Base-by-base conservation (phyloP, 2,329 filamentous ascomycete species). In the Tolypocladium cylindrosporum region DNA sequence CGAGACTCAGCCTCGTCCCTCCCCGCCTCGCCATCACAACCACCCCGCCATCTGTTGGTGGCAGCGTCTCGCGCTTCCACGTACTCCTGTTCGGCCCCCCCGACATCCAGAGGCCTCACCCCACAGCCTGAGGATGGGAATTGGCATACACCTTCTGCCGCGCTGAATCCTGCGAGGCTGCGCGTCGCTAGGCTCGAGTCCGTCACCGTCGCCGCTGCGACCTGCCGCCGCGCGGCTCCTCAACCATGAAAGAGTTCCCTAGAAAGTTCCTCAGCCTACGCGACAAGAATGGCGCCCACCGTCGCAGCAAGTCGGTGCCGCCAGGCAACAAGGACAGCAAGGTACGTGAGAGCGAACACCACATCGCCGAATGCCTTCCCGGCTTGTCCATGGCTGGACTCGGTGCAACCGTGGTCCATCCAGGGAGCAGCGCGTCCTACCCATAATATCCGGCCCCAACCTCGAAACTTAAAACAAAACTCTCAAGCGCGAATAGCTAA, bases 181-280 rank as follows among this genome's bases (percentile, higher is more conserved):
- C 58, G 63, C 56, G 57, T 60, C 51, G 50, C 56, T 59, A 53
- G 57, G 54, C 56, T 56, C 54, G 50, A 54, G 14, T 41, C 54
- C 27, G 13, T 21, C 27, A 3, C 39, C 27, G n/a, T 45, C 27
- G 45, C 40, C 21, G 37, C 27, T 14, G 37, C 36, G 24, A 34
- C 19, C 24, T 24, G 27, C 7, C 43, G 43, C 43, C 27, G 40
- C 42, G 11, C 39, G 21, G 37, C 14, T 11, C 19, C 36, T 14
- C 14, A 67, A 77, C 64, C 67, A 83, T 83, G 77, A 83, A 81
- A 72, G 72, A 77, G 62, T 73, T 81, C 60, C 79, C 79, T 54
- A 85, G 82, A 68, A 85, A 87, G 66, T 86, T 91, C 69, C 83
- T 89, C 60, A 89, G 83, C 71, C 78, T 87, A 64, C 83, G 87